phyloP scores from a whole-genome alignment of 78 protist genomes.

The Dictyostelium capitatum region DNA sequence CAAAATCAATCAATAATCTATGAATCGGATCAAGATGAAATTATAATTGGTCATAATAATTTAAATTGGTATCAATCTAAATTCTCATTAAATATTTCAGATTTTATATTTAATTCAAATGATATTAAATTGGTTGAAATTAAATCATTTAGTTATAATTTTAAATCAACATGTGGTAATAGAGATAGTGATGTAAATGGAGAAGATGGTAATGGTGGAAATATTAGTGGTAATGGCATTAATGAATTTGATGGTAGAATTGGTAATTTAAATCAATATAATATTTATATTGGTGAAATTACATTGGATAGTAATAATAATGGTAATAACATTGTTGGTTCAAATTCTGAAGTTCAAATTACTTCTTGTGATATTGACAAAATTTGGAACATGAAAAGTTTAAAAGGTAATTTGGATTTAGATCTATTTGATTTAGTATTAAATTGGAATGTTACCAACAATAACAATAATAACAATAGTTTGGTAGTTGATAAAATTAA shows the following conservation, averaged over 20 bases:
- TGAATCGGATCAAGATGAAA: constrained; percentile 4
- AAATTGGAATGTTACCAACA: neutral
- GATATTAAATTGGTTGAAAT: neutral
- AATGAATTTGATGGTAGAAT: neutral
- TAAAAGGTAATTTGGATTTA: neutral
- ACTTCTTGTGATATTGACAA: neutral
- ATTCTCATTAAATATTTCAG: neutral
- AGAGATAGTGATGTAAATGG: neutral
- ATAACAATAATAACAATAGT: neutral
- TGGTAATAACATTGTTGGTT: neutral
- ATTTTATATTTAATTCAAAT: neutral
- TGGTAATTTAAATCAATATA: neutral
- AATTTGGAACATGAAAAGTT: constrained; percentile 1
- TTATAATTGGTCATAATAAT: neutral
- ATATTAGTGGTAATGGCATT: neutral
- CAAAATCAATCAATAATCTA: constrained; percentile 2
- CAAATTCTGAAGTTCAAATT: neutral
- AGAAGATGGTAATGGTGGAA: neutral
- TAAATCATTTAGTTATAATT: constrained; percentile 17
- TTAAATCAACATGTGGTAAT: neutral
- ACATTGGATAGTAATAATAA: neutral
- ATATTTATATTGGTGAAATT: constrained; percentile 12
- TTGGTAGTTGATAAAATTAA: neutral
- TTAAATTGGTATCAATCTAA: constrained; percentile 10
- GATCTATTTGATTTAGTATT: neutral